Conservation (phyloP, 2,329 filamentous ascomycete species). For the Alternaria solani region DNA sequence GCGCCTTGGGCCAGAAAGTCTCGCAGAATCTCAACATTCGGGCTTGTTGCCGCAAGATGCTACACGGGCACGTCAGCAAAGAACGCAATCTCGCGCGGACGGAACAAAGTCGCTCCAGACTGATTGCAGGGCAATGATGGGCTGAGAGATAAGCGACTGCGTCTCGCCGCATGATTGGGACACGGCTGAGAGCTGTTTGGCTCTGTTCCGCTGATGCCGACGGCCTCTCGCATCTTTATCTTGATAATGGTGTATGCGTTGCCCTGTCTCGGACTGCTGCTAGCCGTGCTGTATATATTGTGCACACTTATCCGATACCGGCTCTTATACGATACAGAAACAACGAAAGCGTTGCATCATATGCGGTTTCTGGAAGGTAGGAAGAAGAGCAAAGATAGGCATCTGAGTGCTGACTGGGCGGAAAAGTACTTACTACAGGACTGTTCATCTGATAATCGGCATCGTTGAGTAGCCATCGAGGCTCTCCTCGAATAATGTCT, state of each 20-base stretch:
- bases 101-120: conserved; percentile 37
- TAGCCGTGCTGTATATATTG: conserved; percentile 20
- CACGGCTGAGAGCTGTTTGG: conserved; percentile 33
- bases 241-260: conserved; percentile 36
- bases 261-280: conserved; percentile 32
- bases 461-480: conserved; percentile 73
- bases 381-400: conserved; percentile 32
- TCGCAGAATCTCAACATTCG: conserved; percentile 63
- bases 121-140: conserved; percentile 22
- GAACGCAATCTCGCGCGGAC: conserved; percentile 38
- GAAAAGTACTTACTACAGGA: conserved; percentile 53
- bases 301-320: conserved; percentile 39
- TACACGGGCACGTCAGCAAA: conserved; percentile 45
- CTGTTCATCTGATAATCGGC: conserved; percentile 86
- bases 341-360: conserved; percentile 12
- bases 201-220: conserved; percentile 31
- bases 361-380: conserved; percentile 22
- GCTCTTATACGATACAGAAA: conserved; percentile 24
- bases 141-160: conserved; percentile 43
- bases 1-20: conserved; percentile 65
- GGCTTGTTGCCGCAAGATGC: conserved; percentile 66
- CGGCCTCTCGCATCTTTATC: conserved; percentile 39
- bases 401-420: conserved; percentile 31
- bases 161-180: conserved; percentile 33
- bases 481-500: conserved; percentile 72